Conservation (phyloP, 2,329 filamentous ascomycete species). For the Aspergillus caelatus region DNA sequence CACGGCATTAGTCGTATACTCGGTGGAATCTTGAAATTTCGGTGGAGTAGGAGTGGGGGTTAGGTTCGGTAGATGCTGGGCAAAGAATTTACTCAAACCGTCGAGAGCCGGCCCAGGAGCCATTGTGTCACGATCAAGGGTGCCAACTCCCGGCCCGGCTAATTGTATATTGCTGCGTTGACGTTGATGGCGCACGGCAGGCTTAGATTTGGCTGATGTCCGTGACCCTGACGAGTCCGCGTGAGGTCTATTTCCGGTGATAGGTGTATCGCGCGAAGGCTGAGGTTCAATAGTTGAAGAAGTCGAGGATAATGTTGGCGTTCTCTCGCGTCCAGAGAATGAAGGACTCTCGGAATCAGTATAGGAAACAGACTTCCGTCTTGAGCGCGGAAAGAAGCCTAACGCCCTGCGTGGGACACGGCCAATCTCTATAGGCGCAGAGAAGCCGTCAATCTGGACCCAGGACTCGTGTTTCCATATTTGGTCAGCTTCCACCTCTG, state of each 20-base stretch:
- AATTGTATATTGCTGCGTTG: slow-evolving; percentile 61
- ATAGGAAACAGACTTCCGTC: slow-evolving; percentile 75
- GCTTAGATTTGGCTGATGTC: slow-evolving; percentile 32
- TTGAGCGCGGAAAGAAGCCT: slow-evolving; percentile 87
- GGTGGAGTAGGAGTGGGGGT: slow-evolving; percentile 67
- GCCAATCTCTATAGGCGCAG: slow-evolving; percentile 78
- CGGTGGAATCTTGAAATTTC: slow-evolving; percentile 42
- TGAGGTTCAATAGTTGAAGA: slow-evolving; percentile 31
- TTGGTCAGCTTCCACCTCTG: slow-evolving; percentile 59
- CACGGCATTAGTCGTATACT: slow-evolving; percentile 35
- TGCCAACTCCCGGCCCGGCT: slow-evolving; percentile 84
- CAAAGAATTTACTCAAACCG: slow-evolving; percentile 80
- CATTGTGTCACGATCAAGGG: slow-evolving; percentile 62
- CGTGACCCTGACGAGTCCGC: slow-evolving; percentile 31
- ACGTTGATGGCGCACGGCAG: slow-evolving; percentile 44
- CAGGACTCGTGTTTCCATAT: slow-evolving; percentile 88
- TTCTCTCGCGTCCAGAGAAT: slow-evolving; percentile 33
- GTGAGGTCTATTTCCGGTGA: slow-evolving; percentile 32
- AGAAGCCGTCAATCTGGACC: slow-evolving; percentile 75
- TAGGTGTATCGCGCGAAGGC: slow-evolving; percentile 25
- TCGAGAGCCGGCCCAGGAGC: slow-evolving; percentile 76
- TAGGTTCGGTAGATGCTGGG: slow-evolving; percentile 78
- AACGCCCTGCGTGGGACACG: slow-evolving; percentile 78
- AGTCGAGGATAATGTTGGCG: slow-evolving; percentile 33
- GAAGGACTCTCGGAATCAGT: slow-evolving; percentile 59